Percentiles rank a stretch among this genome's conserved stretches.
Evolutionary conservation across 2,329 filamentous ascomycete species (phyloP).

Genomic region (Fusarium longipes): DNA sequence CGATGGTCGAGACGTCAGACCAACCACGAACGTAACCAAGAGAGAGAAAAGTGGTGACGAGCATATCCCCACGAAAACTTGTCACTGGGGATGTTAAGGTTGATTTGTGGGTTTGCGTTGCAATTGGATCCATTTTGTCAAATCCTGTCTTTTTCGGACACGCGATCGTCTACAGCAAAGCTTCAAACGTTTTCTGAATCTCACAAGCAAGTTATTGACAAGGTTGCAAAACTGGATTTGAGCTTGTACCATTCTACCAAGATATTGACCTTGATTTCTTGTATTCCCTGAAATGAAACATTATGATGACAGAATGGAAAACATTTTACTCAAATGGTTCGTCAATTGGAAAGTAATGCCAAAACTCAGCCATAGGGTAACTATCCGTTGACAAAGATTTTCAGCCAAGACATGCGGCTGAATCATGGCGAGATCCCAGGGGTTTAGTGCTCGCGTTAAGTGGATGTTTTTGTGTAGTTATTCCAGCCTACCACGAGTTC

Average conservation of each 20-base stretch:
- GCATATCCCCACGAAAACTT: slow-evolving; percentile 4
- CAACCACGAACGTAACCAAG: not conserved
- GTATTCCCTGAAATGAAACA: too few species aligned
- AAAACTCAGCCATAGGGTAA: not conserved
- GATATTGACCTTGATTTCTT: too few species aligned
- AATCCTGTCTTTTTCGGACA: not conserved
- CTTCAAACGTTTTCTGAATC: not conserved
- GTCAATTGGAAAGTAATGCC: too few species aligned
- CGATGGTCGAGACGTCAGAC: slow-evolving; percentile 5
- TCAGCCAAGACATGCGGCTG: slow-evolving; percentile 33
- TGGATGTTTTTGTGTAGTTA: not conserved
- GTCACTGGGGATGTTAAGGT: slow-evolving; percentile 19
- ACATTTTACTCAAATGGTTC: too few species aligned
- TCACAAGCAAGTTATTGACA: too few species aligned
- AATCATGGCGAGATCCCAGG: slow-evolving; percentile 10
- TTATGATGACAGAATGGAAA: too few species aligned
- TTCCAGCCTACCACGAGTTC: not conserved
- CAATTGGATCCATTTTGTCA: not conserved
- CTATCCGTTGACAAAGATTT: too few species aligned
- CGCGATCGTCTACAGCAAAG: not conserved
- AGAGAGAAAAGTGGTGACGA: not conserved
- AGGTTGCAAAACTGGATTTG: too few species aligned
- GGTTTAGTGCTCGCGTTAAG: slow-evolving; percentile 7
- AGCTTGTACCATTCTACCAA: not conserved
- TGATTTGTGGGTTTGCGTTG: slow-evolving; percentile 26